Conservation (phyloP, 2,329 filamentous ascomycete genomes). For the Colletotrichum trifolii region DNA sequence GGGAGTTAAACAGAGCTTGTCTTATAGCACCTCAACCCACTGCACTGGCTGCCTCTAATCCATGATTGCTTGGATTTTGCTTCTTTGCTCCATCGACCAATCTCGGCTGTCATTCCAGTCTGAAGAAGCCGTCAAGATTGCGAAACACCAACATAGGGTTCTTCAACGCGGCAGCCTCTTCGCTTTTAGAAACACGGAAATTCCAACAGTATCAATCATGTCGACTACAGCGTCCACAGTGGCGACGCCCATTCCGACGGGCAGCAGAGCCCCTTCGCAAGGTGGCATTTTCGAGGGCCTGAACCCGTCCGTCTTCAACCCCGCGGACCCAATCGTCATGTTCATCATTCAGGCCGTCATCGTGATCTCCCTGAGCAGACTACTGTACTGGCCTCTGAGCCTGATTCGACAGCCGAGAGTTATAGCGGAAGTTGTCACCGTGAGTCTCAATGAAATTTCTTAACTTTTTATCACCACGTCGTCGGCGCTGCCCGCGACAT, state of each 20-base stretch:
- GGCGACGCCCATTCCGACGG: not conserved
- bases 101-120: too few species aligned
- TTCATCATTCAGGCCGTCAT: constrained; percentile 77
- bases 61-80: too few species aligned
- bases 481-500: constrained; percentile 50
- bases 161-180: not conserved
- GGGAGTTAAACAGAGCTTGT: too few species aligned
- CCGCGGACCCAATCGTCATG: constrained; percentile 77
- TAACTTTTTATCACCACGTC: not conserved
- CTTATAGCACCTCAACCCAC: too few species aligned
- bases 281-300: constrained; percentile 76
- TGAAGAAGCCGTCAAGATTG: too few species aligned
- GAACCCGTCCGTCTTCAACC: constrained; percentile 75
- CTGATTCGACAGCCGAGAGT: constrained; percentile 83
- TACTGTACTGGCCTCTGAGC: constrained; percentile 78
- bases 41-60: too few species aligned
- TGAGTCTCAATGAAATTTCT: not conserved
- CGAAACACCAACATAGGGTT: not conserved
- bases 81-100: too few species aligned
- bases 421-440: constrained; percentile 82
- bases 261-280: constrained; percentile 47
- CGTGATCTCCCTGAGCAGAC: constrained; percentile 52
- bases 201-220: not conserved
- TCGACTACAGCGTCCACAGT: constrained; percentile 5
- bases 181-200: too few species aligned